Conservation (phyloP, 164 flowering plant genomes). For the Chimonanthus salicifolius region DNA sequence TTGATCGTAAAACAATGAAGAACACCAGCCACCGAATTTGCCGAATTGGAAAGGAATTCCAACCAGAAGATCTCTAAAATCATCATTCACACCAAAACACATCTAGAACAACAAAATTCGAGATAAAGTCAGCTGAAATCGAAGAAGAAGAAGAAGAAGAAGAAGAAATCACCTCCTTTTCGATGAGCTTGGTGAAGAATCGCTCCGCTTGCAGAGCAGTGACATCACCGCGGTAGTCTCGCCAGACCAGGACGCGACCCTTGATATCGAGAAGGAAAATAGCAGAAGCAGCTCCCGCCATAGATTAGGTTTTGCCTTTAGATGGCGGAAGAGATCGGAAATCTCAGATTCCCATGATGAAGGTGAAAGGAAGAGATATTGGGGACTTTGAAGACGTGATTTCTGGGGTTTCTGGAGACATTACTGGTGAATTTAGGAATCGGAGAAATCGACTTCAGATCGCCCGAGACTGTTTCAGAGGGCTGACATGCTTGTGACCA, state of each 20-base stretch:
- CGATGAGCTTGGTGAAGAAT: constrained; percentile 90
- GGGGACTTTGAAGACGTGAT: not conserved
- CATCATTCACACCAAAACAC: not conserved
- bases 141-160: not conserved
- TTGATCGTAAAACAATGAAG: too few relatives aligned
- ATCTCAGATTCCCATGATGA: constrained; percentile 13
- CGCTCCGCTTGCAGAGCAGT: constrained; percentile 76
- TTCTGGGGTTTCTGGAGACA: not conserved
- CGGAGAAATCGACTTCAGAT: too few relatives aligned
- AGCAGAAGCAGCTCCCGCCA: constrained; percentile 96
- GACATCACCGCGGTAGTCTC: constrained; percentile 92
- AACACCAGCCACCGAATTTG: not conserved
- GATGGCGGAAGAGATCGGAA: constrained; percentile 9
- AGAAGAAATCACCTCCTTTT: constrained; percentile 57
- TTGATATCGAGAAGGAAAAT: constrained; percentile 91
- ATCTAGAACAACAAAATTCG: not conserved
- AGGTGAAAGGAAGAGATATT: constrained; percentile 10
- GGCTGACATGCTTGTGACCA: too few relatives aligned
- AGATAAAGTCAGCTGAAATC: not conserved
- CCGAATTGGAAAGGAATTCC: not conserved
- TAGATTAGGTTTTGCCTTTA: constrained; percentile 12
- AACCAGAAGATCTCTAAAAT: not conserved
- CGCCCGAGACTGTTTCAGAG: too few relatives aligned
- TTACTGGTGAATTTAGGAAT: not conserved
- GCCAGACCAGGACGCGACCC: constrained; percentile 94